Evolutionary conservation across 2,329 filamentous ascomycete genomes (phyloP).

Genomic region (Pseudocercospora fijiensis): DNA sequence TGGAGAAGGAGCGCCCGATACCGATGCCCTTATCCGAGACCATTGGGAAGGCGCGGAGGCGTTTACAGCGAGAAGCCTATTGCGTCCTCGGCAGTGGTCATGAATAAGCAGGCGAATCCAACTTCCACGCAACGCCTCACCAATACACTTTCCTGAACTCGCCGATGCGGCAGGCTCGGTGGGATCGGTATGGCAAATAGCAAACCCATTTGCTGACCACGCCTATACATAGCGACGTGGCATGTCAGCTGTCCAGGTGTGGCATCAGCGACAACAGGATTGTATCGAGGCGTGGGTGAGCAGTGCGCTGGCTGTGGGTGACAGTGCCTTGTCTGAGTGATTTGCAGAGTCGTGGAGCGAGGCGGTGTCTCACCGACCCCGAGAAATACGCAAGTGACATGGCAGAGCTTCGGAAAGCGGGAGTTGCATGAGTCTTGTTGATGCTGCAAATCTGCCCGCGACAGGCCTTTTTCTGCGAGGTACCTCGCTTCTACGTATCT

Average conservation of each 20-base stretch:
- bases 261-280: not conserved
- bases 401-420: conserved; percentile 9
- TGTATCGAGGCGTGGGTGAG: conserved; percentile 1
- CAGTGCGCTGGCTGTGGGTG: conserved; percentile 2
- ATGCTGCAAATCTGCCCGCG: not conserved
- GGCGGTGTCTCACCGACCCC: conserved; percentile 10
- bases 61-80: conserved; percentile 4
- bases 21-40: conserved; percentile 4
- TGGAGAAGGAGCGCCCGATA: conserved; percentile 2
- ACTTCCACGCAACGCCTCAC: conserved; percentile 7
- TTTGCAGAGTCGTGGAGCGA: not conserved
- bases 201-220: conserved; percentile 9
- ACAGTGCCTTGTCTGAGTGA: not conserved
- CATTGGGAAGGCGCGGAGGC: not conserved
- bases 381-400: conserved; percentile 1
- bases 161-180: conserved; percentile 4
- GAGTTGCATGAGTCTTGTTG: not conserved
- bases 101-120: conserved; percentile 5
- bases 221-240: conserved; percentile 9
- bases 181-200: too few species aligned
- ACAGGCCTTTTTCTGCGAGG: not conserved
- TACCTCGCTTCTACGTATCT: not conserved
- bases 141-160: conserved; percentile 8
- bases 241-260: conserved; percentile 2
- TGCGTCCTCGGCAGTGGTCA: not conserved